Base-by-base conservation (phyloP, 1,284 basidiomycete genomes). In the Irpex sp. region DNA sequence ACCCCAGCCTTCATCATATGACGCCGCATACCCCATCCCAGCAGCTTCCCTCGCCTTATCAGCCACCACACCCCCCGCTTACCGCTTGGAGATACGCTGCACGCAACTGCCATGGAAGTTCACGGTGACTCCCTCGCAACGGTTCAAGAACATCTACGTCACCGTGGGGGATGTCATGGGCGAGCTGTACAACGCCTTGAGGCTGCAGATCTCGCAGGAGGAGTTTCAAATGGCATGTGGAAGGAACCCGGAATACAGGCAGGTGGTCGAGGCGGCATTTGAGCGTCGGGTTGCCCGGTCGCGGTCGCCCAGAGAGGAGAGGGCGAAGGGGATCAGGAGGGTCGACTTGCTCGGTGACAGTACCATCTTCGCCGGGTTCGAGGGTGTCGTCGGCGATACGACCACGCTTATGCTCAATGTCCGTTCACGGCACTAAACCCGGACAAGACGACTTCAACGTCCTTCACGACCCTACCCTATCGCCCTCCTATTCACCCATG, bases 141-240 rank as follows among this genome's bases (percentile, higher is more conserved):
- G 47, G 38, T 62, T 55, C 59, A 58, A 54, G 5, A 62, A 62
- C 49, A 19, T 54, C 40, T 65, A 17, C 61, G 64, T 62, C 51
- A 65, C 64, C 21, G 61, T 65, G 52, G 64, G 64, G 47, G 64
- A 65, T 55, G 48, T 65, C 54, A 44, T 65, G 37, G 31, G 49
- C 37, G 61, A 65, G 61, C 40, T 65, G 31, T 65, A 62, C 61
- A 38, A 59, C 21, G 9, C 17, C 11, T 40, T 65, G 47, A 60
- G 64, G 19, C 19, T 44, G 36, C 61, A 61, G 31, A 51, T 65
- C 21, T 60, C 61, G 21, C 31, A 15, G 11, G 54, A 26, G 17
- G 64, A 65, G 61, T 59, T 48, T 55, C 6, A 51, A 5, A 26
- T 17, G 7, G 44, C 52, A 21, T 55, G 37, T 36, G 17, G n/a